phyloP scores from a whole-genome alignment of 768 basidiomycete species.

The Naganishia onofrii region DNA sequence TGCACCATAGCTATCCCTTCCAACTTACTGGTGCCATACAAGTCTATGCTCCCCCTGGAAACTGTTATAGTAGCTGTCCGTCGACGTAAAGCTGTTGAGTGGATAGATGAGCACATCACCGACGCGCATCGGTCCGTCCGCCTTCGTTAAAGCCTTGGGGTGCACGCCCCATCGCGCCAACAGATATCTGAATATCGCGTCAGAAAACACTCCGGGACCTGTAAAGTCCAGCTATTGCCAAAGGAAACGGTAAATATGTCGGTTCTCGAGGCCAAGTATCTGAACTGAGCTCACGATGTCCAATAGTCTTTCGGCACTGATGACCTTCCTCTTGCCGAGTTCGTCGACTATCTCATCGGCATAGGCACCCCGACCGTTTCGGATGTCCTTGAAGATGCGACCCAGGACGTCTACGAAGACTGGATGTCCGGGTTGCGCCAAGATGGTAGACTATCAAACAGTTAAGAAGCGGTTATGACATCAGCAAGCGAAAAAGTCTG shows the following conservation, averaged over 20 bases:
- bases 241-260: too few relatives aligned
- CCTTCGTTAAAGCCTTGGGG: slow-evolving; percentile 12
- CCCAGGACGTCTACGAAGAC: slow-evolving; percentile 39
- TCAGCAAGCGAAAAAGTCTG: neutral
- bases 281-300: neutral
- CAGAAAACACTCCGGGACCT: slow-evolving; percentile 36
- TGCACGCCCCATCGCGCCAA: slow-evolving; percentile 25
- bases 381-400: slow-evolving; percentile 28
- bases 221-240: slow-evolving; percentile 38
- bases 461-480: neutral
- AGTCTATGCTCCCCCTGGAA: slow-evolving; percentile 13
- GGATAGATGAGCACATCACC: neutral
- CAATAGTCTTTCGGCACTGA: neutral
- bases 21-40: slow-evolving; percentile 15
- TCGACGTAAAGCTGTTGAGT: neutral
- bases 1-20: too few relatives aligned
- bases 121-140: neutral
- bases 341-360: neutral
- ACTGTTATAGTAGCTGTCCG: neutral
- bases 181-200: slow-evolving; percentile 27
- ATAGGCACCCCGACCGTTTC: slow-evolving; percentile 23
- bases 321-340: neutral
- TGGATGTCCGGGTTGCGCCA: slow-evolving; percentile 37
- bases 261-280: slow-evolving; percentile 7
- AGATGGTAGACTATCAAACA: slow-evolving; percentile 37